phyloP scores from a whole-genome alignment of 768 basidiomycete species.

The Pleurotus citrinopileatus region DNA sequence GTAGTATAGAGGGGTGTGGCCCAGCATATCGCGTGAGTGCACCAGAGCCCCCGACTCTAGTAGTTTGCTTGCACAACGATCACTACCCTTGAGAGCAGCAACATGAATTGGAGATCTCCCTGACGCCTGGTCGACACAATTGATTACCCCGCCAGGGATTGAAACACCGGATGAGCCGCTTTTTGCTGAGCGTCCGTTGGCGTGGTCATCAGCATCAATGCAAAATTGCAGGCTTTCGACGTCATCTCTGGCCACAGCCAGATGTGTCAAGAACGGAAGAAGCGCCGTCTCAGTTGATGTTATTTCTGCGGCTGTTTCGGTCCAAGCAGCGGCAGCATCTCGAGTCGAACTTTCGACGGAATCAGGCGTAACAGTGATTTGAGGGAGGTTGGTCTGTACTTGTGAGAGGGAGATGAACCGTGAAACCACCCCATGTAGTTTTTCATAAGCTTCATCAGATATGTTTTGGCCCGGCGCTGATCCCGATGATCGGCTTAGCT shows the following conservation, averaged over 20 bases:
- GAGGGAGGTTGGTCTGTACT: constrained; percentile 30
- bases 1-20: constrained; percentile 84
- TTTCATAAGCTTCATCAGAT: constrained; percentile 51
- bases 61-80: constrained; percentile 41
- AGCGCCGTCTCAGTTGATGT: constrained; percentile 66
- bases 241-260: constrained; percentile 74
- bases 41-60: constrained; percentile 77
- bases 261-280: constrained; percentile 75
- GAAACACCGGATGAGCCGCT: constrained; percentile 17
- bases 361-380: constrained; percentile 35
- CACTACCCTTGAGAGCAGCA: constrained; percentile 68
- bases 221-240: constrained; percentile 60
- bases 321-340: constrained; percentile 65
- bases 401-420: constrained; percentile 66
- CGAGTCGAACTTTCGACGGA: constrained; percentile 35
- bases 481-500: constrained; percentile 62
- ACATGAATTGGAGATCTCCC: constrained; percentile 78
- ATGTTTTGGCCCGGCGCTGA: constrained; percentile 41
- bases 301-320: constrained; percentile 76
- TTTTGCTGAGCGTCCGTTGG: constrained; percentile 20
- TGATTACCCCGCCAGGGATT: constrained; percentile 63
- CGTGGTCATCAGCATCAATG: constrained; percentile 33
- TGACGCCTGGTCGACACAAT: constrained; percentile 67
- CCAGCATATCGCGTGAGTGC: constrained; percentile 75
- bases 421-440: constrained; percentile 61